Evolutionary conservation across 257 asterid genomes (phyloP), one percentile per base, ranked within the genome.

Genomic region (Capsicum baccatum): DNA sequence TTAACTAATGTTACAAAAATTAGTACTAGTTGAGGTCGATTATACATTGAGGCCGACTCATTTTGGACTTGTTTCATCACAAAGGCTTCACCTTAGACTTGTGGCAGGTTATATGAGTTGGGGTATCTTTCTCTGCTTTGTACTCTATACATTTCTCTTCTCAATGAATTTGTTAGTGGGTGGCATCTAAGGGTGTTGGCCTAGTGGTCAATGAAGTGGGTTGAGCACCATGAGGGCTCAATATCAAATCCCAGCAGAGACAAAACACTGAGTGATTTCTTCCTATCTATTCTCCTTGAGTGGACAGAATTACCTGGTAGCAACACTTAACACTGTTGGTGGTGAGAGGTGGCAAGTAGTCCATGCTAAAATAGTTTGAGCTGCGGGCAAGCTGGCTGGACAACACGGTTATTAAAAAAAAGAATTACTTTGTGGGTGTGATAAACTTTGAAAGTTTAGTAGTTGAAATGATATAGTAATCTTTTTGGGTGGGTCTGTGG

Each of bases 11-110:
- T 44, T 44, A 47, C 80, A 19, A 73, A 2, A 10, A 73, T 50
- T 76, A 76, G 52, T 76, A 9, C 62, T 76, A 76, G 62, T 52
- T 76, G 81, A 52, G 81, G 60, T 74, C 3, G 2, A 6, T 52
- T 74, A 21, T 74, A 6, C 48, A n/a, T 48, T 73, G 60, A 48
- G 19, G 37, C 15, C 10, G 26, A 6, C 42, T 73, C 33, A 15
- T 11, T 42, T 42, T 70, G 56, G 79, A 70, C 4, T 70, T 13
- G 4, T 42, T 12, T 17, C 55, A 69, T 42, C 55, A 42, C 42
- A 19, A 69, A 69, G 15, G 7, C 11, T 11, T 33, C 59, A 33
- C n/a, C 35, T 73, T 50, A 8, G 81, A 76, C 8, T 67, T 14
- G 78, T 37, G 52, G 54, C 26, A 37, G 54, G 54, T 21, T 69